Base-by-base conservation (phyloP, 352 stramenopile genomes). In the Pythium utonaiense region DNA sequence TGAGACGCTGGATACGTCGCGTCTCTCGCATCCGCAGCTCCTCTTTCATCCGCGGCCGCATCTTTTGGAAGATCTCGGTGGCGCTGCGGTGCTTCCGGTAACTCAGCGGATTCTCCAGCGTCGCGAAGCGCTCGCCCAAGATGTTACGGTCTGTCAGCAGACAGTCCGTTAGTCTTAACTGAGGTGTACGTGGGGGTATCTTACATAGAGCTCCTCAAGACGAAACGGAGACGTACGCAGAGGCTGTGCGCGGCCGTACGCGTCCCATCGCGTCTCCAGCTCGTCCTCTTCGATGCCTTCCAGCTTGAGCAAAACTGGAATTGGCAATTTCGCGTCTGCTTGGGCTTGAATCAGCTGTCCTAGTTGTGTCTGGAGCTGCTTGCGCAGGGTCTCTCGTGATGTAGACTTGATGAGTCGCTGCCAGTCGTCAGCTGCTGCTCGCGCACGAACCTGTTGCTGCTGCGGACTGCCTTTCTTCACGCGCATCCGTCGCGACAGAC, bases 221-320 rank as follows among this genome's bases (percentile, higher is more conserved):
- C n/a, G n/a, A n/a, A n/a, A 25, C 16, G 5, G 10, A n/a, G 7
- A 64, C 68, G 24, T 59, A 75, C 68, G 59, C 22, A 75, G 28
- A 19, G 68, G 64, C 33, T 59, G 59, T 3, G 64, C 56, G 9
- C n/a, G n/a, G 19, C 68, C 64, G 1, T 22, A 19, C 21, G 19
- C 53, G 24, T 66, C 51, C 44, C 57, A 73, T 6, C 68, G 68
- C 24, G 48, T 62, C 44, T 75, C 68, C 30, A 64, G 50, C n/a
- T 62, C 53, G 24, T 61, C 55, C 36, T 74, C 41, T 14, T 49
- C 19, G 41, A 49, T 21, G 19, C 34, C 41, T 13, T 48, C n/a
- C 16, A 33, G 12, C 33, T 34, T 48, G 28, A 45, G 19, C 38
- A 52, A n/a, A 0, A 14, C 38, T 36, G 22, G n/a, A 14, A 28